Percentiles rank a stretch among this genome's conserved stretches.
Conservation (phyloP, 2,329 filamentous ascomycete species). For the Colletotrichum godetiae region DNA sequence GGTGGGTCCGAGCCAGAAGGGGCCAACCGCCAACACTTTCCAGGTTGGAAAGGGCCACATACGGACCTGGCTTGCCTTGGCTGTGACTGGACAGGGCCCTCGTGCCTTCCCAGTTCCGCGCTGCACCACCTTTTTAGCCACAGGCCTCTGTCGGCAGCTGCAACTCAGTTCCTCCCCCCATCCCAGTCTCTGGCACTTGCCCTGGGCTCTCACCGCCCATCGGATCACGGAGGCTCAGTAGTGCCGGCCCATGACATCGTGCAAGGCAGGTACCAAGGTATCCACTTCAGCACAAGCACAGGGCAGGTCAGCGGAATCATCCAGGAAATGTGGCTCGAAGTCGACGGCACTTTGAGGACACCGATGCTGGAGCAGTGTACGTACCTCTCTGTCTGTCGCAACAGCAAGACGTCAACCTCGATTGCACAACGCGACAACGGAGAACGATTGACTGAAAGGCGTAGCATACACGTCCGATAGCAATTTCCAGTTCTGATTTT, state of each 20-base stretch:
- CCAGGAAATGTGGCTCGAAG: constrained; percentile 32
- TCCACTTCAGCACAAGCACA: constrained; percentile 18
- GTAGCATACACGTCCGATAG: constrained; percentile 3
- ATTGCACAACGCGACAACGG: constrained; percentile 11
- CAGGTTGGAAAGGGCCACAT: background rate
- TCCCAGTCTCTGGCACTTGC: background rate
- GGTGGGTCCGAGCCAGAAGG: constrained; percentile 23
- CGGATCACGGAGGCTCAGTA: constrained; percentile 27
- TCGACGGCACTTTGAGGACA: constrained; percentile 34
- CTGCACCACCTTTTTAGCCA: background rate
- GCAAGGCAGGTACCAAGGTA: background rate
- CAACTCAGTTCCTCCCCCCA: background rate
- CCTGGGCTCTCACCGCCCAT: background rate
- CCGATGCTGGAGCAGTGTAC: constrained; percentile 34
- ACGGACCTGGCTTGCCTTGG: constrained; percentile 18
- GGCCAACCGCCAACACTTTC: background rate
- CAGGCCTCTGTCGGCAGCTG: background rate
- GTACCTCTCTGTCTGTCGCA: constrained; percentile 31
- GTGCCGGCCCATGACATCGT: constrained; percentile 27
- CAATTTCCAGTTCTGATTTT: background rate
- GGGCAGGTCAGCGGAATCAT: constrained; percentile 18
- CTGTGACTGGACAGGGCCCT: constrained; percentile 22
- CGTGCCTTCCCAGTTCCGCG: constrained; percentile 1
- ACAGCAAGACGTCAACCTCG: constrained; percentile 16
- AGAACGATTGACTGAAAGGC: constrained; percentile 5